phyloP scores from a whole-genome alignment of 768 basidiomycete genomes.

The Boletus insuetus region DNA sequence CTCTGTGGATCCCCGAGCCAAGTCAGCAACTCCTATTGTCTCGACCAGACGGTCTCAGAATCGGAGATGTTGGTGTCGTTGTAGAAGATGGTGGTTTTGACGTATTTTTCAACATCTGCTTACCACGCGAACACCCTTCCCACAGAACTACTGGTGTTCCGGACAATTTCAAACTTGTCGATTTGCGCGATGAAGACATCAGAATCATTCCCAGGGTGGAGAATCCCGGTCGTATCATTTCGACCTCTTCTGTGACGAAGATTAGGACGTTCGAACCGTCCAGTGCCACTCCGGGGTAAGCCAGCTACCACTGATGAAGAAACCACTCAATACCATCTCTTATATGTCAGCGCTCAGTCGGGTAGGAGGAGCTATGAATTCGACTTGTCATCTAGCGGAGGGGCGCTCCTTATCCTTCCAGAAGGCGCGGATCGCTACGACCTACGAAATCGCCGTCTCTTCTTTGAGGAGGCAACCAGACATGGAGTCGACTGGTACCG shows the following conservation, averaged over 20 bases:
- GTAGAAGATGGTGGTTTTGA: conserved; percentile 33
- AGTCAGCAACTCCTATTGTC: conserved; percentile 18
- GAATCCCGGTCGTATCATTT: conserved; percentile 1
- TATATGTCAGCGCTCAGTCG: neutral
- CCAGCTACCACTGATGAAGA: neutral
- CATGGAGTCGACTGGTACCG: conserved; percentile 28
- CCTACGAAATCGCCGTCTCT: conserved; percentile 19
- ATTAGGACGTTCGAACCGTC: neutral
- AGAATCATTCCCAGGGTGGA: neutral
- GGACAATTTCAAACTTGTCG: conserved; percentile 23
- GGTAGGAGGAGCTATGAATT: conserved; percentile 5
- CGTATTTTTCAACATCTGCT: conserved; percentile 36
- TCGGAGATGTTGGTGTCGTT: conserved; percentile 38
- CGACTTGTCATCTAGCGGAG: conserved; percentile 17
- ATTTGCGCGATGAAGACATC: neutral
- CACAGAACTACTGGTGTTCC: conserved; percentile 20
- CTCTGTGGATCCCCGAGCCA: conserved; percentile 34
- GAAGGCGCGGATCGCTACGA: conserved; percentile 25
- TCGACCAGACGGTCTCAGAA: conserved; percentile 25
- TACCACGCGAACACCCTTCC: conserved; percentile 29
- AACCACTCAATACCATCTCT: neutral
- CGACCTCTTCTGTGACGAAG: neutral
- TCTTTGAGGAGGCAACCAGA: conserved; percentile 16
- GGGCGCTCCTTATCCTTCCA: conserved; percentile 33
- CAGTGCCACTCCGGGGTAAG: neutral